Base-by-base conservation (phyloP, 768 basidiomycete species). In the Serendipita sp. region DNA sequence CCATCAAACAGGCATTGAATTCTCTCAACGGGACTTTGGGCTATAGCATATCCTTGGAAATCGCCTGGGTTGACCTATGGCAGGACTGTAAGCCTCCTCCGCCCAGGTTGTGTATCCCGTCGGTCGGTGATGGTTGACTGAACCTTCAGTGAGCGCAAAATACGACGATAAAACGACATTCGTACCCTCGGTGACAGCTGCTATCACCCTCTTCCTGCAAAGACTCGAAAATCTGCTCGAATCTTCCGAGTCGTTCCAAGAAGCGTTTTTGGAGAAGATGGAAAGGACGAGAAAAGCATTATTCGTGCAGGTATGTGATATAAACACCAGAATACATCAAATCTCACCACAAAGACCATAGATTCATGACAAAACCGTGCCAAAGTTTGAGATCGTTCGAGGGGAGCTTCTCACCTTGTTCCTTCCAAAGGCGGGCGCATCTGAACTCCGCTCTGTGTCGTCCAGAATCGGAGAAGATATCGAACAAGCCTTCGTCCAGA, bases 1-100 rank as follows among this genome's bases (percentile, higher is more conserved):
- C 22, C 20, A n/a, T 58, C 20, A 26, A 58, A 7, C 9, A 26
- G 11, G 31, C 24, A 5, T 33, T 58, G 22, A 58, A 58, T 13
- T 24, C 17, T 9, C 31, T 58, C 17, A 58, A 58, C 30, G 53
- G 11, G 11, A 33, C 31, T n/a, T 24, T 33, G 17, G 53, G 53
- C 53, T 58, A 58, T 28, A 24, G 28, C 9, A 58, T 58, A n/a
- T 24, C 53, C 31, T 31, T 58, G 31, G 53, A 58, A 31, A 58
- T 58, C 31, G 53, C 53, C 9, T 58, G 53, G 53, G 30, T 58
- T 31, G 53, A 58, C 31, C 7, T 58, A 11, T 58, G 53, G 53
- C 20, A 31, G 11, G 53, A 58, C 31, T 31, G 20, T 58, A 22
- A 58, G 53, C 24, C 7, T 5, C 34, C 5, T 38, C 5, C 14